Evolutionary conservation across 768 basidiomycete genomes (phyloP).

Genomic region (Mycena metata): DNA sequence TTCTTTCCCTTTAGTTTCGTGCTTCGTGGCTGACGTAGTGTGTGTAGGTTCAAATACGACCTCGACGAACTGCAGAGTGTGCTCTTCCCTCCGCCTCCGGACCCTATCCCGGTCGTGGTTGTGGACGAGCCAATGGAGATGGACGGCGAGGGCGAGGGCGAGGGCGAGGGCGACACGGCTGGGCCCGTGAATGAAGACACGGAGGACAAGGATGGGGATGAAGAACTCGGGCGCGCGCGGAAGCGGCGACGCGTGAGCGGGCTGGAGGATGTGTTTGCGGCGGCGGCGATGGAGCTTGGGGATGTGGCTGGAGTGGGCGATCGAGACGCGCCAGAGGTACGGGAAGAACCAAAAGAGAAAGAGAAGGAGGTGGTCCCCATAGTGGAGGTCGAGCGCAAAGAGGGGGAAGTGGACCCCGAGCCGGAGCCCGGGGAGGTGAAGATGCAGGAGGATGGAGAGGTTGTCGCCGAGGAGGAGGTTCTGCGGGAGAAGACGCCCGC

Average conservation of each 20-base stretch:
- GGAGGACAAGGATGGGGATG: background rate
- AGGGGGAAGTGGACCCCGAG: background rate
- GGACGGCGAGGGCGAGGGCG: background rate
- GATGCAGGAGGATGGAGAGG: too few species aligned
- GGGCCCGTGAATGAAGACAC: background rate
- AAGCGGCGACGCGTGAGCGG: constrained; percentile 31
- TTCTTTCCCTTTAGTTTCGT: constrained; percentile 8
- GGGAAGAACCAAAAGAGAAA: constrained; percentile 2
- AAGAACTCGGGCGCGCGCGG: constrained; percentile 22
- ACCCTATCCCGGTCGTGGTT: background rate
- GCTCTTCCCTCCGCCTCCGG: constrained; percentile 55
- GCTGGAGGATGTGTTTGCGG: constrained; percentile 27
- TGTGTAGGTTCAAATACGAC: constrained; percentile 66
- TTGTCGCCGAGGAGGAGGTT: background rate
- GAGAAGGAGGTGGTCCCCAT: background rate
- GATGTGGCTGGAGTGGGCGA: background rate
- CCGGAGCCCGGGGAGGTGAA: background rate
- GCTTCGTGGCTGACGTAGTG: background rate
- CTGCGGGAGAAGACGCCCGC: background rate
- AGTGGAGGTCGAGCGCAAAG: constrained; percentile 9
- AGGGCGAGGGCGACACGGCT: too few species aligned
- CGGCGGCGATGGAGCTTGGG: constrained; percentile 22
- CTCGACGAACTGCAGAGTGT: constrained; percentile 56
- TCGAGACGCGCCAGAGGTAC: background rate
- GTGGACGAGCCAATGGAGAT: background rate